These are phyloP conservation scores for Moesziomyces aphidis DNA, from an alignment of 1,284 basidiomycete species.

Conservation along the genomic window DNA sequence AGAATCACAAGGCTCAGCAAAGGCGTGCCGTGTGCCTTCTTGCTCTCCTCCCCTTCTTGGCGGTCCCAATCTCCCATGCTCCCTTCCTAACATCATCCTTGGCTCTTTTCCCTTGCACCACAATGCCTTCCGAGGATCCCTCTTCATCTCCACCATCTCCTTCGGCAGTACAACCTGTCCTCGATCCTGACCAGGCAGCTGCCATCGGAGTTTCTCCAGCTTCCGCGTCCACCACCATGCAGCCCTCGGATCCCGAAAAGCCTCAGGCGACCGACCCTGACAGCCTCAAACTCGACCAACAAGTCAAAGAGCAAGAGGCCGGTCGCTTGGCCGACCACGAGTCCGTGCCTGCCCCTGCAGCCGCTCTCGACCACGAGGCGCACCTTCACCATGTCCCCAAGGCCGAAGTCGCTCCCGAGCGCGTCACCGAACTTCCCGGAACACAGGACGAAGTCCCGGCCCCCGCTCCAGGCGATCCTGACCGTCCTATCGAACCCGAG, in stretches of 20 bases:
- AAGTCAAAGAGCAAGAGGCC: constrained; percentile 18
- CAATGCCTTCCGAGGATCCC: constrained; percentile 1
- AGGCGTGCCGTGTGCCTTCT: no score
- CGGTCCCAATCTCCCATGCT: no score
- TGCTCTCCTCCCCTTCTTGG: no score
- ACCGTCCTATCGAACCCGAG: constrained; percentile 53
- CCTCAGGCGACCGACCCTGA: constrained; percentile 23
- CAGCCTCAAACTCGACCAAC: constrained; percentile 8
- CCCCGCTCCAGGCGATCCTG: constrained; percentile 39
- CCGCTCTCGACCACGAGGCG: constrained; percentile 42
- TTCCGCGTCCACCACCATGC: constrained; percentile 11
- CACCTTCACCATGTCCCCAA: constrained; percentile 46
- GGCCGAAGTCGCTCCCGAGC: constrained; percentile 33
- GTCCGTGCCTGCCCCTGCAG: constrained; percentile 11
- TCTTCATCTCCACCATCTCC: constrained; percentile 4
- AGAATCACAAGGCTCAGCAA: background rate
- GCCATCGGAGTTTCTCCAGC: constrained; percentile 19
- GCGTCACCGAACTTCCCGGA: constrained; percentile 23
- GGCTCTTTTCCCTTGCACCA: background rate
- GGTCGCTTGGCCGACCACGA: constrained; percentile 28
- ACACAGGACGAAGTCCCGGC: constrained; percentile 39
- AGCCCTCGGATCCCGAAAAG: constrained; percentile 21
- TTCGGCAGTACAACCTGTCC: constrained; percentile 9
- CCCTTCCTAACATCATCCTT: background rate
- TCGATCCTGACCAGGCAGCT: constrained; percentile 45